Base-by-base conservation (phyloP, 2,329 filamentous ascomycete genomes). In the Trichophyton verrucosum region DNA sequence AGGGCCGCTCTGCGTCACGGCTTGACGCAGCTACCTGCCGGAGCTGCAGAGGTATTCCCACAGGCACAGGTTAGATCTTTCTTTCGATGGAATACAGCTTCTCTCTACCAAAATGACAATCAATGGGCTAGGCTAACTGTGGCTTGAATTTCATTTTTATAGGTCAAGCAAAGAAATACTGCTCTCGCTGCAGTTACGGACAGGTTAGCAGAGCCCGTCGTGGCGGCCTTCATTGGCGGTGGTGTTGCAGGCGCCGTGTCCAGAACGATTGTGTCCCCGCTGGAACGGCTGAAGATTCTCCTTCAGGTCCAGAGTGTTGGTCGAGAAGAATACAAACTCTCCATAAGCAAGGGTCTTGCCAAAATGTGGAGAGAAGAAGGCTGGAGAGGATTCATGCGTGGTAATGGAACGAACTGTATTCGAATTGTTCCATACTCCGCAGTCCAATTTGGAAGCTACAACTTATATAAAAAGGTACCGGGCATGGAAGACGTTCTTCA, bases 331-430 rank as follows among this genome's bases (percentile, higher is more conserved):
- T 99, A 99, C 77, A 92, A 94, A 73, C 80, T 96, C 73, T 94
- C 91, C 15, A 89, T 97, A 61, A 84, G 86, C 67, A 89, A 95
- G 75, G 94, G 90, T 3, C 79, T 99, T 65, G 82, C 78, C 62
- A 99, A 99, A 76, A 99, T 99, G 87, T 96, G 92, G 86, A 86
- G 81, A 68, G 94, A 99, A 72, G 94, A 99, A 75, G 94, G 94
- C 60, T 97, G 91, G 90, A 86, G 85, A 73, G 94, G 94, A 0
- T 95, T 97, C 75, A 95, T 99, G 91, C 85, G 91, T 66, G 94
- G 94, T 59, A 99, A 99, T 73, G 94, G 94, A 65, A 96, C 91
- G 63, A 99, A 99, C 75, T 99, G 94, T 80, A 89, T 99, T 69
- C 89, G 94, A 64, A 99, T 99, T 66, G 90, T 99, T 59, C 94